These are phyloP conservation scores for Filobasidium floriforme DNA, from an alignment of 768 basidiomycete species.

Conservation along the genomic window DNA sequence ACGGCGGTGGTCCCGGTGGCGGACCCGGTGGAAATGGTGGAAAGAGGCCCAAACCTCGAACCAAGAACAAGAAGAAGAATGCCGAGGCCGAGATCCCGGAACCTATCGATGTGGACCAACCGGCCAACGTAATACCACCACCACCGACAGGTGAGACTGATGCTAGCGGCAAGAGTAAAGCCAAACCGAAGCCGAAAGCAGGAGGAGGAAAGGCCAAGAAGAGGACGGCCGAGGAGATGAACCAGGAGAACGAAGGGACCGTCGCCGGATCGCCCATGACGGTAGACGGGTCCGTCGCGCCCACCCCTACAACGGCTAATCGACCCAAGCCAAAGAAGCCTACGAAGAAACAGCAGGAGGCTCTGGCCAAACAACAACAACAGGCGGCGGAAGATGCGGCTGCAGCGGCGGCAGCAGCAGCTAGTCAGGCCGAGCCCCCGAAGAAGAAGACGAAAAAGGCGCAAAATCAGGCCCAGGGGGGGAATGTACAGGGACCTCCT, in stretches of 20 bases:
- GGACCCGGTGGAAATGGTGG: background rate
- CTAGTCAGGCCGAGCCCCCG: background rate
- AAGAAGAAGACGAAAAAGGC: slow-evolving; percentile 7
- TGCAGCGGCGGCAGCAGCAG: background rate
- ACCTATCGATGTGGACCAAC: background rate
- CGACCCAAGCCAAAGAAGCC: slow-evolving; percentile 7
- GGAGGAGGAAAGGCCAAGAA: background rate
- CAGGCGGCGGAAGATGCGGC: background rate
- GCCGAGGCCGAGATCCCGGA: background rate
- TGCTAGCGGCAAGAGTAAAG: background rate
- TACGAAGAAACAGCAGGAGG: slow-evolving; percentile 4
- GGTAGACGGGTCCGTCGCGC: slow-evolving; percentile 3
- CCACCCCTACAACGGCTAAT: background rate
- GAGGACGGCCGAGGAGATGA: slow-evolving; percentile 1
- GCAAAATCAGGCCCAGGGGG: background rate
- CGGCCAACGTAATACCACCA: background rate
- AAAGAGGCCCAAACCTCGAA: background rate
- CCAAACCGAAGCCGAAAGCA: background rate
- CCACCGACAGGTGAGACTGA: background rate
- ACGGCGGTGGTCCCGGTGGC: background rate
- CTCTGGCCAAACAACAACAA: slow-evolving; percentile 7
- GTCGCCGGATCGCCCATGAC: slow-evolving; percentile 1
- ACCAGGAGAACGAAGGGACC: background rate
- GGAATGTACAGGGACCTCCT: no score
- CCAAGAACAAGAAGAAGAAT: slow-evolving; percentile 6